A percentile compares a stretch with the other conserved stretches of the same genome.
Conservation (phyloP, 352 stramenopile species). For the Phytopythium aichiense region DNA sequence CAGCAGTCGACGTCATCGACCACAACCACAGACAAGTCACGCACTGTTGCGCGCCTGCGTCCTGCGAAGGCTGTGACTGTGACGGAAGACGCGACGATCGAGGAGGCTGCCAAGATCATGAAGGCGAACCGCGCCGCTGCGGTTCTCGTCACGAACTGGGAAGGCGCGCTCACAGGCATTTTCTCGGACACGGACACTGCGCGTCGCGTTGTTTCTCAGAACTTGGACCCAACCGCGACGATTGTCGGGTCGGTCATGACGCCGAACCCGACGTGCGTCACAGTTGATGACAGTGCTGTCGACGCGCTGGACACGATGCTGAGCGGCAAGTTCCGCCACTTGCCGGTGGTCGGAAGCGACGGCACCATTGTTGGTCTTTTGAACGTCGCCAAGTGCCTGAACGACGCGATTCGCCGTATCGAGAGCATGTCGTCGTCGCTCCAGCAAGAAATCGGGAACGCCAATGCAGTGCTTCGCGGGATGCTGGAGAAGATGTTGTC, state of each 20-base stretch:
- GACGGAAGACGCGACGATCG: slow-evolving; percentile 66
- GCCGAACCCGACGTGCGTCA: slow-evolving; percentile 77
- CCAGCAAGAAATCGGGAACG: slow-evolving; percentile 70
- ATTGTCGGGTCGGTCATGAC: slow-evolving; percentile 83
- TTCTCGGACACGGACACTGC: slow-evolving; percentile 92
- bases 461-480: slow-evolving; percentile 57
- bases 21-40: slow-evolving; percentile 49
- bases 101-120: slow-evolving; percentile 88
- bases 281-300: slow-evolving; percentile 75
- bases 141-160: slow-evolving; percentile 87
- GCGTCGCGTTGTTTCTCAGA: slow-evolving; percentile 74
- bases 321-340: slow-evolving; percentile 92
- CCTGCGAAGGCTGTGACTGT: slow-evolving; percentile 90
- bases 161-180: slow-evolving; percentile 91
- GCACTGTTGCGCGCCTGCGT: slow-evolving; percentile 72
- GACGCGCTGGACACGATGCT: slow-evolving; percentile 86
- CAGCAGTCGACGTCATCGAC: slow-evolving; percentile 31
- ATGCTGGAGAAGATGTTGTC: slow-evolving; percentile 90
- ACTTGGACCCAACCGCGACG: slow-evolving; percentile 60
- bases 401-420: slow-evolving; percentile 97
- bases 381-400: slow-evolving; percentile 98
- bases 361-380: slow-evolving; percentile 93
- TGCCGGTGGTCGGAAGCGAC: slow-evolving; percentile 90
- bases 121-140: slow-evolving; percentile 89
- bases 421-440: slow-evolving; percentile 85